Evolutionary conservation across 345 rosid genomes (phyloP), one percentile per base, ranked within the genome.

Genomic region (Murraya paniculata): DNA sequence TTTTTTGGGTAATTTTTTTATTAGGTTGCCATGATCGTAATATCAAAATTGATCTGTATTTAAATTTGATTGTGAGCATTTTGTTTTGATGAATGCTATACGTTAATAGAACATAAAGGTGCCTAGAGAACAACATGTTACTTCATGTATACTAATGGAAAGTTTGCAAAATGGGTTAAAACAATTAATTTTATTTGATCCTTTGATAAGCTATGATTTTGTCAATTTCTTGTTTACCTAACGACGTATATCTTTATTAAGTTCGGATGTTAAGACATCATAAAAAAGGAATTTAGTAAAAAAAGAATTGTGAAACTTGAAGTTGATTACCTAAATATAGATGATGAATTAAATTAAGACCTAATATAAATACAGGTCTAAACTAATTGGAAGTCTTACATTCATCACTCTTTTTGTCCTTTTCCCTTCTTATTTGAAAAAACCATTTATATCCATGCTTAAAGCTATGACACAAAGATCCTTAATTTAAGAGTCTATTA

Each of bases 211-310:
- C 7, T 50, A 50, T 50, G 56, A 7, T 50, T 25, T 31, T 58
- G 66, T 77, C 55, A 71, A 30, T 38, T 79, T 80, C 69, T 78
- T 71, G 89, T 74, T 84, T n/a, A 81, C 83, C 87, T 71, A 84
- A 71, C 72, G 4, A 11, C 4, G 27, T 62, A 21, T 31, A 4
- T 31, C 2, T 4, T 45, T 45, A n/a, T 28, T 70, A 7, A 0
- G 27, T 21, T 56, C 0, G 41, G 14, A 22, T 16, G 14, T 9
- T 66, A 19, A 33, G 39, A 35, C 41, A 2, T 2, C 11, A 39
- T 4, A 4, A 0, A 6, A 33, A 18, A 33, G 6, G 7, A 14
- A 33, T 16, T 18, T 58, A n/a, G n/a, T 24, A 24, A 1, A 6
- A 6, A 18, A 18, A 65, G 9, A 65, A 65, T 25, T 21, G 9